A percentile compares a stretch with the other conserved stretches of the same genome.
These are phyloP conservation scores for Diversispora epigaea DNA, from an alignment of 192 early-diverging fungal genomes.

Conservation along the genomic window DNA sequence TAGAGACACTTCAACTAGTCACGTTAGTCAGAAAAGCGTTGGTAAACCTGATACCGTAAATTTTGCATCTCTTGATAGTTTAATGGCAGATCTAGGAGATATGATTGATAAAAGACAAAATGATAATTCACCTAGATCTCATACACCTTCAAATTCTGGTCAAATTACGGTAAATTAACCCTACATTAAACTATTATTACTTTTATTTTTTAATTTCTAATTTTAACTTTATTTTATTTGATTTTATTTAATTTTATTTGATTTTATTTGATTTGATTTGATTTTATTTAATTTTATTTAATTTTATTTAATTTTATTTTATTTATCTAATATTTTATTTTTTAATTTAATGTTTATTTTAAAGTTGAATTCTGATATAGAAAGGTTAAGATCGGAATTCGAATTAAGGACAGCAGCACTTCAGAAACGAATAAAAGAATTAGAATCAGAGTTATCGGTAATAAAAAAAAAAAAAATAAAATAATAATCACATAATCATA, in stretches of 20 bases:
- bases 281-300: not conserved
- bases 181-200: too few species aligned
- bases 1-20: conserved; percentile 25
- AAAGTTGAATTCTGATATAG: conserved; percentile 37
- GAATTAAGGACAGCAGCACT: conserved; percentile 60
- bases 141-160: too few species aligned
- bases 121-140: conserved; percentile 9
- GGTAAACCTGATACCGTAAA: conserved; percentile 36
- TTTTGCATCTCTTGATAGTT: conserved; percentile 65
- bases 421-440: conserved; percentile 64
- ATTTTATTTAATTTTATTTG: not conserved
- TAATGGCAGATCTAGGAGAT: conserved; percentile 74
- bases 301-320: not conserved
- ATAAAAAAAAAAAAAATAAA: not conserved
- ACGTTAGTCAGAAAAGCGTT: not conserved
- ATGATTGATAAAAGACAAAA: conserved; percentile 43
- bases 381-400: conserved; percentile 58
- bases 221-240: too few species aligned
- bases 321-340: not conserved
- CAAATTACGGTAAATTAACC: too few species aligned
- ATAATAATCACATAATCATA: not conserved
- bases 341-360: not conserved
- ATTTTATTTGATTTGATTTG: not conserved
- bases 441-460: conserved; percentile 57
- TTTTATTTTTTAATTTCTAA: too few species aligned